Percentiles rank a stretch among this genome's conserved stretches.
These are phyloP conservation scores for Beauveria bassiana DNA, from an alignment of 2,329 filamentous ascomycete genomes.

Conservation along the genomic window DNA sequence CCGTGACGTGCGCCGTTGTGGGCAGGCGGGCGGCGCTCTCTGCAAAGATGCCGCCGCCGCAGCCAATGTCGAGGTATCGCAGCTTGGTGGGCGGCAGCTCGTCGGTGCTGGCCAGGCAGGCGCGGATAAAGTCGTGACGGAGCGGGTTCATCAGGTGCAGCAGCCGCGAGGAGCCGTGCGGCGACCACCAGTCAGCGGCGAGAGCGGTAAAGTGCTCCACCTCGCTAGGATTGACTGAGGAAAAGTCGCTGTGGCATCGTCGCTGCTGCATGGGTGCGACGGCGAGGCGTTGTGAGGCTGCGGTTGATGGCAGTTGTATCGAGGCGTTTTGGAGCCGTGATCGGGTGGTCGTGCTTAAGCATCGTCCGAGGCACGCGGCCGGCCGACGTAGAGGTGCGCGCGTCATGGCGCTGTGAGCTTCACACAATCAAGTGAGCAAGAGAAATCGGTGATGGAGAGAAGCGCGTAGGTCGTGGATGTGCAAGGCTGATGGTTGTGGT, in stretches of 20 bases:
- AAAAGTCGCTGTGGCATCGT: slow-evolving; percentile 28
- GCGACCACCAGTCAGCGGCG: slow-evolving; percentile 95
- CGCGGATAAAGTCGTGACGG: slow-evolving; percentile 81
- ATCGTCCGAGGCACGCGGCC: background rate
- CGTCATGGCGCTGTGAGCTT: background rate
- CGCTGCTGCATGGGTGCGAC: background rate
- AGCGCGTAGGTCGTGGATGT: background rate
- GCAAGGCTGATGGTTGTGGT: background rate
- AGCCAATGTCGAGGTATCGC: slow-evolving; percentile 84
- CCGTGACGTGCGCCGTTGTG: slow-evolving; percentile 57
- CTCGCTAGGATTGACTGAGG: slow-evolving; percentile 80
- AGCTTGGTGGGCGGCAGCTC: slow-evolving; percentile 28
- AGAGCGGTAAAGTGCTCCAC: slow-evolving; percentile 92
- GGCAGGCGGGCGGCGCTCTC: slow-evolving; percentile 70
- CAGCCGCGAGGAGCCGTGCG: slow-evolving; percentile 81
- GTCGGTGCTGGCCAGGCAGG: slow-evolving; percentile 54
- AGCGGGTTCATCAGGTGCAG: slow-evolving; percentile 98
- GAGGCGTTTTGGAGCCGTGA: background rate
- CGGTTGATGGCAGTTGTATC: background rate
- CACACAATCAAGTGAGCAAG: background rate
- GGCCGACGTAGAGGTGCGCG: background rate
- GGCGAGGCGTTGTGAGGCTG: background rate
- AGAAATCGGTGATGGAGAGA: background rate
- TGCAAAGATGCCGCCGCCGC: slow-evolving; percentile 93
- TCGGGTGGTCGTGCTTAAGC: background rate